Evolutionary conservation across 805 yeast genomes (phyloP).

Genomic region (Starmerella apicola): DNA sequence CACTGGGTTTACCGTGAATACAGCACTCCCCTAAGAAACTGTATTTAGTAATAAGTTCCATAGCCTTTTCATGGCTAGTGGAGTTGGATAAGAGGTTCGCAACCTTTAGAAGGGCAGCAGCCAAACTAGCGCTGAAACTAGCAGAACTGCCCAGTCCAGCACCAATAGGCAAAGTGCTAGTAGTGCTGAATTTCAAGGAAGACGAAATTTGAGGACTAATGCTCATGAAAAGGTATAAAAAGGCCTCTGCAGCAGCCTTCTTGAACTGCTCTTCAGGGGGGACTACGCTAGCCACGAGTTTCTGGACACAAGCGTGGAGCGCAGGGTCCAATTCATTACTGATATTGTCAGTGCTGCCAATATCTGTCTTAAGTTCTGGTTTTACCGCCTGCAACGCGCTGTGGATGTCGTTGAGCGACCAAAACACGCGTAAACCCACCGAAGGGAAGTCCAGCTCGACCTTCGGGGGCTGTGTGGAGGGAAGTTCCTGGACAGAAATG

Average conservation of each 20-base stretch:
- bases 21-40: constrained; percentile 89
- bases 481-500: constrained; percentile 40
- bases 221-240: constrained; percentile 56
- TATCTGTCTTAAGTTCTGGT: too few species aligned
- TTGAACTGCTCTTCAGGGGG: constrained; percentile 41
- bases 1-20: constrained; percentile 93
- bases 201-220: constrained; percentile 8
- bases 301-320: constrained; percentile 46
- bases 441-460: constrained; percentile 74
- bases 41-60: constrained; percentile 60
- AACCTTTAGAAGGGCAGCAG: constrained; percentile 51
- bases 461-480: constrained; percentile 30
- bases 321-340: constrained; percentile 28
- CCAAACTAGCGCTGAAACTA: constrained; percentile 69
- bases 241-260: constrained; percentile 68
- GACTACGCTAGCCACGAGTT: constrained; percentile 28
- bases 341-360: constrained; percentile 1
- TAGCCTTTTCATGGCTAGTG: constrained; percentile 20
- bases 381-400: not conserved
- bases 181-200: constrained; percentile 46
- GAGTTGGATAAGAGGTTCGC: constrained; percentile 39
- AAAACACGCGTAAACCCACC: constrained; percentile 49
- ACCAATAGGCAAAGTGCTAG: constrained; percentile 85
- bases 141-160: constrained; percentile 97
- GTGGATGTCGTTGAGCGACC: constrained; percentile 44